A percentile compares a stretch with the other conserved stretches of the same genome.
These are phyloP conservation scores for Xanthoconium stramineum DNA, from an alignment of 768 basidiomycete genomes.

Conservation along the genomic window DNA sequence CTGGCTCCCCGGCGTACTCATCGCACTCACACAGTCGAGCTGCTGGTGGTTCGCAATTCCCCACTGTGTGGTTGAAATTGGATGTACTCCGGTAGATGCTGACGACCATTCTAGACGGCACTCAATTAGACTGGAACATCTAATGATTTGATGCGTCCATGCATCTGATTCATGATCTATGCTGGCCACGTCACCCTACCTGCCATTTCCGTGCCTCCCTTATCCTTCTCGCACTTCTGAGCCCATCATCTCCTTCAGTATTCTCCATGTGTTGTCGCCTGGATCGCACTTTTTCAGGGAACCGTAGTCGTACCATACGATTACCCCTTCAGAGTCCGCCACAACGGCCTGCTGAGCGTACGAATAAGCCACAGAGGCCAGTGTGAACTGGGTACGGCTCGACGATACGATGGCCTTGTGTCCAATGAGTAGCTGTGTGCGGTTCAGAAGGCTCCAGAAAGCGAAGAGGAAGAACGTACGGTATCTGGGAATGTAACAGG, in stretches of 20 bases:
- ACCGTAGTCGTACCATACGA: conserved; percentile 82
- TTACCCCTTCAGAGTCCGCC: conserved; percentile 56
- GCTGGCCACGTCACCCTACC: no score
- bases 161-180: no score
- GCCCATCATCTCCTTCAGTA: conserved; percentile 22
- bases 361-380: conserved; percentile 60
- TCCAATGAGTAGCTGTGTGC: conserved; percentile 56
- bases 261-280: conserved; percentile 44
- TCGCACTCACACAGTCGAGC: no score
- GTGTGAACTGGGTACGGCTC: conserved; percentile 44
- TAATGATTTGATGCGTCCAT: no score
- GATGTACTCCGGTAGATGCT: no score
- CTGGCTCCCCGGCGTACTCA: no score
- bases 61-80: no score
- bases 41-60: no score
- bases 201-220: no score
- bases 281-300: conserved; percentile 61
- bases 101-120: no score
- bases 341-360: conserved; percentile 60
- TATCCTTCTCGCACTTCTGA: conserved; percentile 19
- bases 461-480: conserved; percentile 36
- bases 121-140: no score
- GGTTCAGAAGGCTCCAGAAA: not conserved
- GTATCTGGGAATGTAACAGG: conserved; percentile 79
- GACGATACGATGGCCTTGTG: conserved; percentile 47